Evolutionary conservation across 495 filamentous ascomycete genomes (phyloP).

Genomic region (Pseudomonodictys pantanalensis): DNA sequence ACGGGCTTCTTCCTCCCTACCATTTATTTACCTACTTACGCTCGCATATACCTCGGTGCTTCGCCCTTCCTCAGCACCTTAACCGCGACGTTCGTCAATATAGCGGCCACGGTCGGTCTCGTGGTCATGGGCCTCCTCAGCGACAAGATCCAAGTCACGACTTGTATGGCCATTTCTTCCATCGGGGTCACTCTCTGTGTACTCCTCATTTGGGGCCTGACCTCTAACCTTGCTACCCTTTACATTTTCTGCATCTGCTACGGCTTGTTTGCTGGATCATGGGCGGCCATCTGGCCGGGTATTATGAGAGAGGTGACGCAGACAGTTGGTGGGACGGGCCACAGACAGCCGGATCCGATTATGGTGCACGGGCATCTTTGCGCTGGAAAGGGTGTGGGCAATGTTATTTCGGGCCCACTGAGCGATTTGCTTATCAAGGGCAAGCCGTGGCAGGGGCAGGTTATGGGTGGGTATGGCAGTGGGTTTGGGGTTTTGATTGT

Average conservation of each 20-base stretch:
- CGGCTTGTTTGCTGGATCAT: conserved; percentile 67
- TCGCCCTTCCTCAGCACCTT: conserved; percentile 24
- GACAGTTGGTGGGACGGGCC: too few relatives aligned
- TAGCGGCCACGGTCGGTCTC: conserved; percentile 45
- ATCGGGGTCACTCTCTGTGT: conserved; percentile 56
- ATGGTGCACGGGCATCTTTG: too few relatives aligned
- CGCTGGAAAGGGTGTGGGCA: too few relatives aligned
- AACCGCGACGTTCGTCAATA: conserved; percentile 34
- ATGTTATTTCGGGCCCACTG: too few relatives aligned
- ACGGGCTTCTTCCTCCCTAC: conserved; percentile 39
- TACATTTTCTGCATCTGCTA: conserved; percentile 63
- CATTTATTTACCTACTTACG: conserved; percentile 38
- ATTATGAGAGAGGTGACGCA: conserved; percentile 55
- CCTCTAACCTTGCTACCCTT: conserved; percentile 52
- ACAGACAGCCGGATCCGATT: too few relatives aligned
- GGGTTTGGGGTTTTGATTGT: too few relatives aligned
- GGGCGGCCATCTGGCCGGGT: conserved; percentile 59
- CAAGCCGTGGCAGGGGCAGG: too few relatives aligned
- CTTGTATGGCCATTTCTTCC: conserved; percentile 58
- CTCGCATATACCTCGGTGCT: conserved; percentile 22
- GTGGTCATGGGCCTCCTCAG: conserved; percentile 59
- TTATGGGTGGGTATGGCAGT: too few relatives aligned
- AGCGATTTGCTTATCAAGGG: too few relatives aligned
- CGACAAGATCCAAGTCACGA: conserved; percentile 60
- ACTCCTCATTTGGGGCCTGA: conserved; percentile 67